Evolutionary conservation across 2,329 filamentous ascomycete genomes (phyloP), one percentile per base, ranked within the genome.

Genomic region (Alternaria sp.): DNA sequence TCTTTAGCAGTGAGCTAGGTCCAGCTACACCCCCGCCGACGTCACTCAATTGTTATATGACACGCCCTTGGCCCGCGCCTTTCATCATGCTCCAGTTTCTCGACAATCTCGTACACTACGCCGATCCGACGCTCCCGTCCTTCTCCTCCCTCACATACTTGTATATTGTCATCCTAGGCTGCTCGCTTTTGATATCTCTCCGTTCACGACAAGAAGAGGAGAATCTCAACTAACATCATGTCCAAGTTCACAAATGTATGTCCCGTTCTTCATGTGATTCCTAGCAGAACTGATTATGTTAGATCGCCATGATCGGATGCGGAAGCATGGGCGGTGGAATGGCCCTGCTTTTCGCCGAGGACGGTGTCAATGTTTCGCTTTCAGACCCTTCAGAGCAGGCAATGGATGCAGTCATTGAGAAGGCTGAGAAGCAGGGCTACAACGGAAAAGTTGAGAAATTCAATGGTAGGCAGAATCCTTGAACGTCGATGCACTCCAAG

Each of bases 271-370:
- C 20, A 9, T 37, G 9, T 21, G 3, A 46, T 11, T 8, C 6
- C 12, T 0, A n/a, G 3, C 8, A n/a, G 6, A 20, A 11, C 63
- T 72, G 11, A 72, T n/a, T 15, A 30, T 0, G n/a, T 1, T 53
- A 86, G 82, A 77, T 89, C 64, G 86, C 85, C 55, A 86, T 88
- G 80, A 84, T 88, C 43, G 87, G 86, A 21, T 86, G 84, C 18
- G 87, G 87, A 5, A 85, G 82, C 68, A 90, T 89, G 86, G 88
- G 87, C n/a, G 84, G 83, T 5, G 86, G 84, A 61, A 86, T 89
- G 83, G 82, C 86, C 10, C 78, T 89, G 14, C 81, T 89, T 5
- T 86, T 88, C 63, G 87, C 87, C 15, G 87, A 89, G 67, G 80
- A 86, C 49, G 86, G 83, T 30, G 78, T 86, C 28, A 77, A 85